Conservation (phyloP, 2,329 filamentous ascomycete genomes). For the Metarhizium guizhouense region DNA sequence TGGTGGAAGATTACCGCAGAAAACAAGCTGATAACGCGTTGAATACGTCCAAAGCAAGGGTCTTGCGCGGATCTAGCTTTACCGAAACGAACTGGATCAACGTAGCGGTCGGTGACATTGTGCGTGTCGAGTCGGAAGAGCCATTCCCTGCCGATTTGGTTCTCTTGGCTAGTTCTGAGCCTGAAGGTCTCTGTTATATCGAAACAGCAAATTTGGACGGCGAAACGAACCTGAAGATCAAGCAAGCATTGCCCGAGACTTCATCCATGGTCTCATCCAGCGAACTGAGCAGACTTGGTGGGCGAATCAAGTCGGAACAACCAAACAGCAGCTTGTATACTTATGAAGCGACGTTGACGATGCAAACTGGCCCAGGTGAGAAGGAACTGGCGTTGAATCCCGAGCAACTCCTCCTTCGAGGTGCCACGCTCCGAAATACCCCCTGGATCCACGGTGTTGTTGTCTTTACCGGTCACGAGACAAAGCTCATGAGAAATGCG, state of each 20-base stretch:
- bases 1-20: slow-evolving; percentile 87
- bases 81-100: slow-evolving; percentile 89
- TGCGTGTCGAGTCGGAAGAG: slow-evolving; percentile 89
- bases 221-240: slow-evolving; percentile 98
- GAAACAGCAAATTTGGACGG: slow-evolving; percentile 97
- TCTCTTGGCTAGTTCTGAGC: slow-evolving; percentile 87
- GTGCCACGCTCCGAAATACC: slow-evolving; percentile 89
- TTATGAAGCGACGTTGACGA: slow-evolving; percentile 90
- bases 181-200: slow-evolving; percentile 95
- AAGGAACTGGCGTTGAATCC: slow-evolving; percentile 85
- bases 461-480: slow-evolving; percentile 90
- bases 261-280: slow-evolving; percentile 75
- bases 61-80: slow-evolving; percentile 77
- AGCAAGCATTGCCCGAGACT: slow-evolving; percentile 92
- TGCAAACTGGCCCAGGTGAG: slow-evolving; percentile 83
- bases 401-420: slow-evolving; percentile 86
- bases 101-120: slow-evolving; percentile 82
- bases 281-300: slow-evolving; percentile 78
- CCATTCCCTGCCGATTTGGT: slow-evolving; percentile 92
- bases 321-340: slow-evolving; percentile 98
- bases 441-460: slow-evolving; percentile 95
- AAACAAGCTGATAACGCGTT: slow-evolving; percentile 78
- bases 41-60: slow-evolving; percentile 78
- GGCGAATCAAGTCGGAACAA: slow-evolving; percentile 86
- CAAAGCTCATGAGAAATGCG: slow-evolving; percentile 97